phyloP scores from a whole-genome alignment of 2,329 filamentous ascomycete species.

The Pestalotiopsis sp. region DNA sequence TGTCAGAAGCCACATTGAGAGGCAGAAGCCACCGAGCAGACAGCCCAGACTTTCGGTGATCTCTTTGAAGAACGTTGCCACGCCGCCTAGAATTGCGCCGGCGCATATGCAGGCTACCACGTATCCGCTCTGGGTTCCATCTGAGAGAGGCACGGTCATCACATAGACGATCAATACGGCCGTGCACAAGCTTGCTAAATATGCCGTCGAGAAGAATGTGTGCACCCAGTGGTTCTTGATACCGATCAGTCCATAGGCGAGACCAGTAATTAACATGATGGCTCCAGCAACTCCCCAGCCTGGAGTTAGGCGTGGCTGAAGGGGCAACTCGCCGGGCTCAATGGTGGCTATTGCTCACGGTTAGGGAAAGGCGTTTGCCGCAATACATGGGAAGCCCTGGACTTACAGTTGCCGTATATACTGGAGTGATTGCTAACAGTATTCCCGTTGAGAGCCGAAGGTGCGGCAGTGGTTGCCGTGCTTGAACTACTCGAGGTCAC shows the following conservation, averaged over 20 bases:
- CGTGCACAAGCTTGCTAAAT: constrained; percentile 72
- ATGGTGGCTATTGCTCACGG: constrained; percentile 42
- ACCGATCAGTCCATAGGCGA: constrained; percentile 73
- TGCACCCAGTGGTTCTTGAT: constrained; percentile 82
- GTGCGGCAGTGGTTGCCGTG: constrained; percentile 24
- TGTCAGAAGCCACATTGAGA: constrained; percentile 89
- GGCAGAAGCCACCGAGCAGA: constrained; percentile 81
- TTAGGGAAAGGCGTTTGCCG: not conserved
- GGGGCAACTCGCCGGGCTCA: constrained; percentile 62
- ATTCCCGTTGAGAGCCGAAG: constrained; percentile 35
- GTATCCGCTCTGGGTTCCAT: constrained; percentile 83
- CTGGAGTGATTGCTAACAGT: constrained; percentile 22
- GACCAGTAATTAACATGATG: constrained; percentile 74
- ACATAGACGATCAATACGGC: constrained; percentile 87
- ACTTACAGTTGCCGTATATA: constrained; percentile 24
- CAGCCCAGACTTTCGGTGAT: constrained; percentile 82
- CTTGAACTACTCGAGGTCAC: constrained; percentile 16
- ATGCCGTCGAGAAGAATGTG: constrained; percentile 79
- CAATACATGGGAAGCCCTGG: not conserved
- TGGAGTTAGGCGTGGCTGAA: constrained; percentile 76
- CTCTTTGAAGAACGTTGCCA: constrained; percentile 79
- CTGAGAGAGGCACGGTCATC: constrained; percentile 75
- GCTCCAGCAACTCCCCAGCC: constrained; percentile 79
- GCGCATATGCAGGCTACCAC: constrained; percentile 77
- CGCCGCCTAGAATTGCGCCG: constrained; percentile 72